These are phyloP conservation scores for Colletotrichum navitas DNA, from an alignment of 2,329 filamentous ascomycete genomes.

Conservation along the genomic window DNA sequence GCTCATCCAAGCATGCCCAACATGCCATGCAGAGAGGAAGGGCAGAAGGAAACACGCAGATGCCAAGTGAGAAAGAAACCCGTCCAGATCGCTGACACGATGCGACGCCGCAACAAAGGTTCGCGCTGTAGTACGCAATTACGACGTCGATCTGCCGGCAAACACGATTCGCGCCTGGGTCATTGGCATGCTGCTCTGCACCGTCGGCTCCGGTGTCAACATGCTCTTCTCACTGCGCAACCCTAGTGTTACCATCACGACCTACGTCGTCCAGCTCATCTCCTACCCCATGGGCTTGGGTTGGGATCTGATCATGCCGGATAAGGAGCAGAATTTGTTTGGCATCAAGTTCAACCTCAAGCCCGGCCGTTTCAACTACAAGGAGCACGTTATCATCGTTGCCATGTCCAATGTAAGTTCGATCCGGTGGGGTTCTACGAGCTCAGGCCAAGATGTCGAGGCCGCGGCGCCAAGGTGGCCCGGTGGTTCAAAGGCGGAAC, in stretches of 20 bases:
- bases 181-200: slow-evolving; percentile 71
- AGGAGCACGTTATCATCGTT: slow-evolving; percentile 72
- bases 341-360: slow-evolving; percentile 69
- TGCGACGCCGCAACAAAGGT: slow-evolving; percentile 57
- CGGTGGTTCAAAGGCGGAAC: slow-evolving; percentile 16
- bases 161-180: slow-evolving; percentile 75
- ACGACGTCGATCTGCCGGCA: slow-evolving; percentile 73
- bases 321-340: slow-evolving; percentile 63
- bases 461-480: not conserved
- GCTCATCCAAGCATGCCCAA: not conserved
- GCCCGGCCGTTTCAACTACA: slow-evolving; percentile 71
- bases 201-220: slow-evolving; percentile 72
- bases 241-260: slow-evolving; percentile 70
- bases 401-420: slow-evolving; percentile 73
- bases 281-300: slow-evolving; percentile 69
- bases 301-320: slow-evolving; percentile 68
- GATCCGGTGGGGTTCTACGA: not conserved
- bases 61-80: not conserved
- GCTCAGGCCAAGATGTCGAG: slow-evolving; percentile 21
- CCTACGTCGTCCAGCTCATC: slow-evolving; percentile 72
- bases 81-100: slow-evolving; percentile 31
- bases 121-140: slow-evolving; percentile 73
- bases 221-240: slow-evolving; percentile 72
- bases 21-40: not conserved
- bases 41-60: not conserved